A percentile compares a stretch with the other conserved stretches of the same genome.
Conservation (phyloP, 1,284 basidiomycete species). For the Heterobasidion annosum region DNA sequence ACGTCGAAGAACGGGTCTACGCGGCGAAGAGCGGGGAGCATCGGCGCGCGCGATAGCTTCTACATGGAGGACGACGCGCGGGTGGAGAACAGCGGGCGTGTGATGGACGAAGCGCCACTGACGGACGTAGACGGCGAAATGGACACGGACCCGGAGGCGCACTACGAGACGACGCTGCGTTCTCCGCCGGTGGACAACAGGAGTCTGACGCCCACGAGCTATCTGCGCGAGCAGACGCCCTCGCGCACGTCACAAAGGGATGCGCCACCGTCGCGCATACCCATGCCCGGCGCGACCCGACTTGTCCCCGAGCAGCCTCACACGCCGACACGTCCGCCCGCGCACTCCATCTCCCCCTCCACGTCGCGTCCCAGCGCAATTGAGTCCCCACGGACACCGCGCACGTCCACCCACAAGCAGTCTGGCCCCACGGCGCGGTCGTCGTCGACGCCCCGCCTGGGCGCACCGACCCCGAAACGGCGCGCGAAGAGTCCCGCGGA, state of each 20-base stretch:
- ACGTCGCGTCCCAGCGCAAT: slow-evolving; percentile 6
- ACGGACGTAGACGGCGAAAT: slow-evolving; percentile 53
- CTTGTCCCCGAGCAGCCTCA: slow-evolving; percentile 20
- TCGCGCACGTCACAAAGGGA: slow-evolving; percentile 15
- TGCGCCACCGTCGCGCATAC: slow-evolving; percentile 16
- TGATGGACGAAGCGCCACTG: slow-evolving; percentile 61
- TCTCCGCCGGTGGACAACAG: slow-evolving; percentile 2
- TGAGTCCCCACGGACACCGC: slow-evolving; percentile 7
- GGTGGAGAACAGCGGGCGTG: slow-evolving; percentile 33
- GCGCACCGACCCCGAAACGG: slow-evolving; percentile 21
- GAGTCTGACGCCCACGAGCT: slow-evolving; percentile 18
- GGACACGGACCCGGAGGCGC: slow-evolving; percentile 1
- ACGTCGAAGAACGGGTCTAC: slow-evolving; percentile 9
- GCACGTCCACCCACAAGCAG: slow-evolving; percentile 12
- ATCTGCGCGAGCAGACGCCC: slow-evolving; percentile 6
- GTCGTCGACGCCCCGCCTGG: slow-evolving; percentile 8
- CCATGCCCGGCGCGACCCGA: slow-evolving; percentile 17
- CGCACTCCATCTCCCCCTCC: not conserved
- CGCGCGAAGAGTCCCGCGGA: slow-evolving; percentile 35
- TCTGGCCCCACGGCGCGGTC: slow-evolving; percentile 9
- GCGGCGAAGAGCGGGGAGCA: slow-evolving; percentile 46
- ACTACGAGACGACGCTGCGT: not conserved
- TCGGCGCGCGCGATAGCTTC: slow-evolving; percentile 45
- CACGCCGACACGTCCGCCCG: slow-evolving; percentile 14
- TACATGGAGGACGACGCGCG: slow-evolving; percentile 46